Evolutionary conservation across 2,329 filamentous ascomycete genomes (phyloP).

Genomic region (Metarhizium robertsii): DNA sequence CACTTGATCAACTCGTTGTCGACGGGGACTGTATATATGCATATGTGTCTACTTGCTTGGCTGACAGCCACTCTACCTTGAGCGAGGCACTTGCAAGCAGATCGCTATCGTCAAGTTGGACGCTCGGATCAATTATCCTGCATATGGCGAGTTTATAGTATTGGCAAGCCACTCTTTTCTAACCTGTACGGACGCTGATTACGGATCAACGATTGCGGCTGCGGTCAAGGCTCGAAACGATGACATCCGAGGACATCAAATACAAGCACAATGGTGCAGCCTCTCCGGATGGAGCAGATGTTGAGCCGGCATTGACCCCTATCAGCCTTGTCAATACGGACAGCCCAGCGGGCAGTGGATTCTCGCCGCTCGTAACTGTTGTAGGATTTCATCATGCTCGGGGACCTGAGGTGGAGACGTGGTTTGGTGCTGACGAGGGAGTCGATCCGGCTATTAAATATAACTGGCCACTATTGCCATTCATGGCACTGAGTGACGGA

Average conservation of each 20-base stretch:
- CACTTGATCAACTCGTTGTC: not conserved
- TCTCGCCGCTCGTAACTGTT: conserved; percentile 64
- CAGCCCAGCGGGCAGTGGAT: conserved; percentile 27
- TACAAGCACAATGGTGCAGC: not conserved
- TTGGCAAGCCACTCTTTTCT: not conserved
- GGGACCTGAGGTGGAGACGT: conserved; percentile 88
- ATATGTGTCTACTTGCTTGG: no score
- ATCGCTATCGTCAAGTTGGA: not conserved
- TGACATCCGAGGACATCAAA: not conserved
- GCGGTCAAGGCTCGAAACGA: not conserved
- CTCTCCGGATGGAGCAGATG: conserved; percentile 15
- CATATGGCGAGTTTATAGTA: not conserved
- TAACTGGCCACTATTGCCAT: conserved; percentile 85
- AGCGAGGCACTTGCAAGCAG: not conserved
- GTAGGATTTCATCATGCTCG: conserved; percentile 78
- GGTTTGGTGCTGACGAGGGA: conserved; percentile 70
- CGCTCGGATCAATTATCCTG: not conserved
- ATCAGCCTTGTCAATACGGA: conserved; percentile 21
- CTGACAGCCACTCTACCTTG: no score
- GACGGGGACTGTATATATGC: not conserved
- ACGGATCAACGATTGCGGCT: not conserved
- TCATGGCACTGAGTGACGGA: conserved; percentile 94
- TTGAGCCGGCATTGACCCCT: conserved; percentile 22
- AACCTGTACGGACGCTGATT: not conserved
- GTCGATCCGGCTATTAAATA: conserved; percentile 72